Evolutionary conservation across 768 basidiomycete genomes (phyloP), one percentile per base, ranked within the genome.

Genomic region (Suillus discolor): DNA sequence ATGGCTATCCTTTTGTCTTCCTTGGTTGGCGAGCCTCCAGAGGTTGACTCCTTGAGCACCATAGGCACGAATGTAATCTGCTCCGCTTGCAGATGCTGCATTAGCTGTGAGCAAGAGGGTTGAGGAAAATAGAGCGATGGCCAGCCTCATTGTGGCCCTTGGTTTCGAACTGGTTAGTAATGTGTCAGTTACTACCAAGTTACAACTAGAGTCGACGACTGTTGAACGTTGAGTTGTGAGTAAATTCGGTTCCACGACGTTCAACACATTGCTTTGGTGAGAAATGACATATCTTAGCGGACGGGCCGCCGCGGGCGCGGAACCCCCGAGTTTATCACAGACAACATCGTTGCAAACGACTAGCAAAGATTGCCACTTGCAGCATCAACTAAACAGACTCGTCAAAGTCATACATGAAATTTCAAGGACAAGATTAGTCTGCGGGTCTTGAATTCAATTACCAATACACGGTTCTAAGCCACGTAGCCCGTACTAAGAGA

Each of bases 41-140:
- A 87, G 76, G 74, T 91, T 92, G 66, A 91, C 81, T 20, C 82
- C 84, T 74, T 90, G 90, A 15, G 89, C 80, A 13, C 85, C 61
- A 59, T 53, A 20, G 11, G 38, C 54, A 12, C 61, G 61, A 16
- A 59, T 47, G 54, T 62, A 59, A 39, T 59, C 54, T 16, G 44
- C 54, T 16, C 38, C 45, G n/a, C 45, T 62, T 28, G 61, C 13
- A 34, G 61, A 59, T 28, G 36, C 31, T 16, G 61, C 54, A 20
- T 59, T 47, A 60, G 61, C 31, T 13, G 61, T 57, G 20, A 62
- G 38, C 53, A 38, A 38, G 15, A 59, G 39, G 9, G 25, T 28
- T 20, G 39, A 59, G 25, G 18, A 41, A 20, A 59, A 18, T 18
- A 59, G 57, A 59, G 25, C 39, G 18, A 38, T 18, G n/a, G 39